phyloP scores from a whole-genome alignment of 805 yeast genomes.

The Candida ascalaphidarum region DNA sequence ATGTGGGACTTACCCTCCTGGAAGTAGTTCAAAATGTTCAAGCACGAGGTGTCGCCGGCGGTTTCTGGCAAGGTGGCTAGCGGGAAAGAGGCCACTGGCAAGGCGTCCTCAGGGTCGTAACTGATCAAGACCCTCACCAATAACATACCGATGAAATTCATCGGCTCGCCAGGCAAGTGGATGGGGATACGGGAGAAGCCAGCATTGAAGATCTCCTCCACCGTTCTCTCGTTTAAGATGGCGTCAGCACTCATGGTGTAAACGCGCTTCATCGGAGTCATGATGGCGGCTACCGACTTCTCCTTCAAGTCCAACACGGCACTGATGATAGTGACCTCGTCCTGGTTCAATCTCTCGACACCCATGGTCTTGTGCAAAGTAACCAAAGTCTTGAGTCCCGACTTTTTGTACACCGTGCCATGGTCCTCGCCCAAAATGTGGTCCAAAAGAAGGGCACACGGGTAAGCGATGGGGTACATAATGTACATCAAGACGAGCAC shows the following conservation, averaged over 20 bases:
- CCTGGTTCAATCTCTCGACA: slow-evolving; percentile 84
- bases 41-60: slow-evolving; percentile 81
- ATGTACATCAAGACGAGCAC: slow-evolving; percentile 77
- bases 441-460: slow-evolving; percentile 77
- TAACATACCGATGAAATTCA: slow-evolving; percentile 90
- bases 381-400: slow-evolving; percentile 88
- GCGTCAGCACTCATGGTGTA: slow-evolving; percentile 82
- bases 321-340: slow-evolving; percentile 91
- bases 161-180: slow-evolving; percentile 81
- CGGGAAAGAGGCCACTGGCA: slow-evolving; percentile 89
- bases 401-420: slow-evolving; percentile 88
- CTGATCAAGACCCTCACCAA: slow-evolving; percentile 86
- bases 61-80: slow-evolving; percentile 96
- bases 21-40: slow-evolving; percentile 89
- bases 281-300: slow-evolving; percentile 74
- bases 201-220: slow-evolving; percentile 84
- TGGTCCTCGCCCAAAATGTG: slow-evolving; percentile 87
- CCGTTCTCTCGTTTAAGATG: slow-evolving; percentile 72
- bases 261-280: slow-evolving; percentile 92
- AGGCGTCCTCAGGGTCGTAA: slow-evolving; percentile 93
- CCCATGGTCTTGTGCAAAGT: slow-evolving; percentile 93
- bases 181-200: slow-evolving; percentile 95
- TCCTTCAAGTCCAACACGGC: slow-evolving; percentile 93
- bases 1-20: slow-evolving; percentile 97
- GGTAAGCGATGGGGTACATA: slow-evolving; percentile 90